These are phyloP conservation scores for Ceratobasidium sp. DNA, from an alignment of 1,284 basidiomycete species.

Conservation along the genomic window DNA sequence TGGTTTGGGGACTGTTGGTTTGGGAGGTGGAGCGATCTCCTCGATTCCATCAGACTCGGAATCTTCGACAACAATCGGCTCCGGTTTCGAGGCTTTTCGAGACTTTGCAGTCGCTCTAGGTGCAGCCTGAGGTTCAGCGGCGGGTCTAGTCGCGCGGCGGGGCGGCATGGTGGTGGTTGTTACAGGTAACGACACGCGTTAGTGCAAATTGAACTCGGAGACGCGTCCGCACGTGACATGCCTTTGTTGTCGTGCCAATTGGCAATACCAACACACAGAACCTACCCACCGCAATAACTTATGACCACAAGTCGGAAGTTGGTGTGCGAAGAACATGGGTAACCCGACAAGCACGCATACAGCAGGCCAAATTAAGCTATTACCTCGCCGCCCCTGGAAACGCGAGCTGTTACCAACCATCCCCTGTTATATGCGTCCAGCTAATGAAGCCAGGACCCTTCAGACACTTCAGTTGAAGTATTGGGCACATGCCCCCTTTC, in stretches of 20 bases:
- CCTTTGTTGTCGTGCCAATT: neutral
- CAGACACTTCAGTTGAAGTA: no score
- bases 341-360: no score
- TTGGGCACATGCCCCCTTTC: no score
- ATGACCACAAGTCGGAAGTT: no score
- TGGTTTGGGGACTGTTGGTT: conserved; percentile 28
- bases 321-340: no score
- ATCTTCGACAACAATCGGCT: conserved; percentile 36
- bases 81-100: conserved; percentile 23
- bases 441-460: no score
- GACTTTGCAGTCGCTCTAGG: neutral
- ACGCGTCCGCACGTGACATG: conserved; percentile 25
- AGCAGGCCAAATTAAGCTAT: no score
- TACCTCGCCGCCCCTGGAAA: no score
- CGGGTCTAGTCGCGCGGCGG: conserved; percentile 23
- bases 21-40: conserved; percentile 30
- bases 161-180: conserved; percentile 35
- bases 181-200: conserved; percentile 16
- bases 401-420: no score
- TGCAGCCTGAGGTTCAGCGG: conserved; percentile 30
- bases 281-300: no score
- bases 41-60: conserved; percentile 44
- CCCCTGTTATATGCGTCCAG: no score
- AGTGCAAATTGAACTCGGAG: conserved; percentile 14
- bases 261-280: no score